Evolutionary conservation across 768 basidiomycete genomes (phyloP).

Genomic region (Wakefieldia striispora): DNA sequence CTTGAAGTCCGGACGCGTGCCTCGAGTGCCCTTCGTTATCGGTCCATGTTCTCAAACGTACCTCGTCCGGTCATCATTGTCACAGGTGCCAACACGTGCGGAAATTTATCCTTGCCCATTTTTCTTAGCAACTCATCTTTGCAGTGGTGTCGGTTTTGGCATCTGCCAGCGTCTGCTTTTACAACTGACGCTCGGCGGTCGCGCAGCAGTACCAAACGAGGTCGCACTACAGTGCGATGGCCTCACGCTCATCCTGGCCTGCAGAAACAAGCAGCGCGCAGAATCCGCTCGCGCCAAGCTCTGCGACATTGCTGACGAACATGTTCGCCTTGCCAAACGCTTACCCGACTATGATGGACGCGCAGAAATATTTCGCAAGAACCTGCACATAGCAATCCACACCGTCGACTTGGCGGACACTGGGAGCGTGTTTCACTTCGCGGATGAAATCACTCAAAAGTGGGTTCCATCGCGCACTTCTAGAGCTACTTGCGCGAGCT

Average conservation of each 20-base stretch:
- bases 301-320: conserved; percentile 49
- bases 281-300: conserved; percentile 59
- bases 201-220: conserved; percentile 27
- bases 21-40: no score
- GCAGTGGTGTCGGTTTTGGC: conserved; percentile 80
- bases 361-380: conserved; percentile 55
- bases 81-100: conserved; percentile 70
- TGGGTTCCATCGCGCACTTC: conserved; percentile 32
- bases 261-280: conserved; percentile 64
- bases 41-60: conserved; percentile 25
- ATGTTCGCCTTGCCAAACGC: conserved; percentile 40
- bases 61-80: conserved; percentile 55
- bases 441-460: conserved; percentile 51
- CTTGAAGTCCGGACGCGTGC: no score
- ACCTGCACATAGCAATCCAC: conserved; percentile 59
- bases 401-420: conserved; percentile 64
- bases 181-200: conserved; percentile 54
- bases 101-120: not conserved
- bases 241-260: conserved; percentile 78
- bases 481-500: not conserved
- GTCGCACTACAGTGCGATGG: conserved; percentile 42
- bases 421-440: conserved; percentile 60
- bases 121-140: conserved; percentile 22
- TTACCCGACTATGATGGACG: conserved; percentile 46
- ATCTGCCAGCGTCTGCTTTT: conserved; percentile 75